phyloP scores from a whole-genome alignment of 441 rosid genomes.

The Geranium incanum region DNA sequence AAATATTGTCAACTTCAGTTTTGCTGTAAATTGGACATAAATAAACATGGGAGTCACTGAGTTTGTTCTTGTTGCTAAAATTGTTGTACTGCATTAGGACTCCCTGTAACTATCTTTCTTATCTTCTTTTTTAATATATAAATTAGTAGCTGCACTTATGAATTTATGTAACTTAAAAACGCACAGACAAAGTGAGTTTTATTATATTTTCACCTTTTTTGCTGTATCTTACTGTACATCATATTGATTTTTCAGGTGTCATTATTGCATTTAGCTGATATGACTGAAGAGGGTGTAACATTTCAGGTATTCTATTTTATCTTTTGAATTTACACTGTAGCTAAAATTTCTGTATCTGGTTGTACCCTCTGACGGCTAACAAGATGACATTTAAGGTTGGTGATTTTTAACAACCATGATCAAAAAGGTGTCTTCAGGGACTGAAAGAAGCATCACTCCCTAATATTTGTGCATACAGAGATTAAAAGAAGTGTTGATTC shows the following conservation, averaged over 20 bases:
- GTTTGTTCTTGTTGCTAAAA: neutral
- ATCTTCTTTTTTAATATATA: neutral
- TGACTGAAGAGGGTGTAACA: slow-evolving; percentile 69
- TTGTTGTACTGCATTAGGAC: neutral
- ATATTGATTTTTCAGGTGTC: slow-evolving; percentile 46
- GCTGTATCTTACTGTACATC: slow-evolving; percentile 7
- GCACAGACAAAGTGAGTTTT: neutral
- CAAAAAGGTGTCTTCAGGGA: neutral
- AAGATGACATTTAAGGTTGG: neutral
- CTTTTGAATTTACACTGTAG: neutral
- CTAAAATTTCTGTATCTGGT: neutral
- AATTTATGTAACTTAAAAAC: no score
- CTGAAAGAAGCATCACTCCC: neutral
- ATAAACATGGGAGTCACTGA: neutral
- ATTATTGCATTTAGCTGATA: slow-evolving; percentile 66
- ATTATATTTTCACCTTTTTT: slow-evolving; percentile 2
- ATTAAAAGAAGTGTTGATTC: no score
- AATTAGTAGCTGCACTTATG: no score
- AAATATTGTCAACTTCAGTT: neutral
- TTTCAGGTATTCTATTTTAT: slow-evolving; percentile 47
- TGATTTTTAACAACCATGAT: neutral
- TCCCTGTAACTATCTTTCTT: neutral
- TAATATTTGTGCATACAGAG: no score
- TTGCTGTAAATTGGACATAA: neutral
- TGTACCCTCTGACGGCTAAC: neutral